Percentiles rank a stretch among this genome's conserved stretches.
Conservation (phyloP, 805 yeast genomes). For the Gaillardinia entomophila region DNA sequence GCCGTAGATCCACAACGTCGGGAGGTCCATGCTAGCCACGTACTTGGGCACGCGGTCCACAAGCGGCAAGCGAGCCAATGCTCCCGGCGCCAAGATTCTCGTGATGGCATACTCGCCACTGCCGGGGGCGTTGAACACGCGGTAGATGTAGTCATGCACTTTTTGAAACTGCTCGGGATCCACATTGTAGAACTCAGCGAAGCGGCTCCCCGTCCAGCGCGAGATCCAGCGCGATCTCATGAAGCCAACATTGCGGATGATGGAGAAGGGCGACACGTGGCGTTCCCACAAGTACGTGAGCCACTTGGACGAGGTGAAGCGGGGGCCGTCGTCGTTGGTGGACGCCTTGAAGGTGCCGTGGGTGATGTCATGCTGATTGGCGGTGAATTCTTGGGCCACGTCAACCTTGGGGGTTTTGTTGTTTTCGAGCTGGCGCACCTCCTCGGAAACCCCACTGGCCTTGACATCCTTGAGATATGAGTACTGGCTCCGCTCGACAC, state of each 20-base stretch:
- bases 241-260: slow-evolving; percentile 49
- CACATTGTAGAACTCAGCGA: slow-evolving; percentile 33
- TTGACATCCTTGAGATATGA: slow-evolving; percentile 20
- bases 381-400: slow-evolving; percentile 11
- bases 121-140: slow-evolving; percentile 48
- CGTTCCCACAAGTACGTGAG: slow-evolving; percentile 45
- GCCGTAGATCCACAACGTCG: slow-evolving; percentile 59
- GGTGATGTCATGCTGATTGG: slow-evolving; percentile 23
- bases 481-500: slow-evolving; percentile 30
- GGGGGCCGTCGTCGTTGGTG: background rate
- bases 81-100: slow-evolving; percentile 54
- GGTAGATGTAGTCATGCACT: slow-evolving; percentile 51
- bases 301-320: background rate
- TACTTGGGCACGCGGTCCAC: slow-evolving; percentile 42
- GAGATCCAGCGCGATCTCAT: slow-evolving; percentile 46
- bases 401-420: slow-evolving; percentile 5
- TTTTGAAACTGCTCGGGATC: slow-evolving; percentile 29
- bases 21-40: slow-evolving; percentile 36
- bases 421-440: slow-evolving; percentile 10
- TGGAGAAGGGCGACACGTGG: slow-evolving; percentile 50
- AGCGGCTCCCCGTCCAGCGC: slow-evolving; percentile 46
- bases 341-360: slow-evolving; percentile 8
- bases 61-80: slow-evolving; percentile 51
- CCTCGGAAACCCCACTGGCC: slow-evolving; percentile 5
- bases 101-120: slow-evolving; percentile 65